Evolutionary conservation across 2,329 filamentous ascomycete species (phyloP), one percentile per base, ranked within the genome.

Genomic region (Diaporthe aspalathi): DNA sequence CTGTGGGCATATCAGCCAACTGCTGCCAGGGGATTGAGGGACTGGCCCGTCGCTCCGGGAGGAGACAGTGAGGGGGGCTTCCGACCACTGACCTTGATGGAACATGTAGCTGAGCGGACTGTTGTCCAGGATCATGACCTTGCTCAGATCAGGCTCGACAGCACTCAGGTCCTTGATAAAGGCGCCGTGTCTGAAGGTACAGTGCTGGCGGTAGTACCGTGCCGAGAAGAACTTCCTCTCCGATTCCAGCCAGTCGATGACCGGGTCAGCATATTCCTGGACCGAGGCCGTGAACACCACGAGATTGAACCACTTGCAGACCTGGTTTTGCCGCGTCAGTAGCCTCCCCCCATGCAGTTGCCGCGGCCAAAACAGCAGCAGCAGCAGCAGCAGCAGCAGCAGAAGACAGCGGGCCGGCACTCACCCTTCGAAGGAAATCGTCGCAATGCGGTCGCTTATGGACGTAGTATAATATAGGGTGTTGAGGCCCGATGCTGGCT

Each of bases 91-190:
- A 96, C 96, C 95, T 91, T 97, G 94, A 80, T 98, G 95, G 83
- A 98, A 98, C 84, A 98, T 93, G 83, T 98, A 99, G 84, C 95
- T 98, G 85, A 98, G 90, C 69, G 96, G 96, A 81, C 94, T 98
- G 80, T 99, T 99, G 84, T 99, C 96, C 82, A 99, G 86, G 80
- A 99, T 99, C 93, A 98, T 97, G 73, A 99, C 96, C 83, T 94
- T 97, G 84, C 95, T 98, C 78, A 99, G 85, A 81, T 99, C 96
- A 22, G 96, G 95, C 86, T 99, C 96, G 52, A 99, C 94, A 70
- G 94, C 94, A 80, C 94, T 96, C 70, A 99, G 86, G 82, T 99
- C 96, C 82, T 99, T 99, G 86, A 99, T 98, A 79, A 98, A 99
- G 40, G 95, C 95, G 63, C 95, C 95, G 77, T 98, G 96, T 68